These are phyloP conservation scores for Posidonia oceanica DNA, from an alignment of 116 monocot species.

Conservation along the genomic window DNA sequence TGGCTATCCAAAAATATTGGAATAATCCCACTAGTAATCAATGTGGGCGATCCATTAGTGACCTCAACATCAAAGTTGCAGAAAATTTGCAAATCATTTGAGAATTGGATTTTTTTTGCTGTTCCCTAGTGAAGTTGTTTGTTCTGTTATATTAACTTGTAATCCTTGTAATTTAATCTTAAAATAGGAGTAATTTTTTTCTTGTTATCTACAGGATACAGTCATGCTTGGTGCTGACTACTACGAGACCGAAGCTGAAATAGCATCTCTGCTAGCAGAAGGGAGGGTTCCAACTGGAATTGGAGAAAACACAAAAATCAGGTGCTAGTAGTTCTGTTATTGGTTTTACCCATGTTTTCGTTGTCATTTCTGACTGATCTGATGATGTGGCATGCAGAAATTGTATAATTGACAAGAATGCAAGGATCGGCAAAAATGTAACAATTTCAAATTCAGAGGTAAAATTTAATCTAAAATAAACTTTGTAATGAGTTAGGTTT, in stretches of 20 bases:
- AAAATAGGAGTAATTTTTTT: too few species aligned
- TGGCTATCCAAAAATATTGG: too few species aligned
- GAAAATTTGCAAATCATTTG: too few species aligned
- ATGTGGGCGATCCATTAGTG: too few species aligned
- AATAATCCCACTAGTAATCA: too few species aligned
- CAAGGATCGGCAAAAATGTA: slow-evolving; percentile 88
- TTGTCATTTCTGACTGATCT: not conserved
- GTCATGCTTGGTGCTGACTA: slow-evolving; percentile 96
- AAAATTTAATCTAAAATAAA: slow-evolving; percentile 8
- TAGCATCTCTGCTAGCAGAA: slow-evolving; percentile 55
- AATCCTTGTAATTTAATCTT: too few species aligned
- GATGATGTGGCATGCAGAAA: slow-evolving; percentile 29
- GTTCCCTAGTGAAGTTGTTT: too few species aligned
- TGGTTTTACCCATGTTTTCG: too few species aligned
- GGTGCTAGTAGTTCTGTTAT: slow-evolving; percentile 12
- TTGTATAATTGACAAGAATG: slow-evolving; percentile 96
- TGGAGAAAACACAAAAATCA: slow-evolving; percentile 82
- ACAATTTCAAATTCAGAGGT: slow-evolving; percentile 73
- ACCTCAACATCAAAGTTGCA: too few species aligned
- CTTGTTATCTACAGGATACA: slow-evolving; percentile 42
- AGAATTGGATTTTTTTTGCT: too few species aligned
- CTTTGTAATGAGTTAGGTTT: not conserved
- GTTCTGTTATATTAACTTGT: too few species aligned
- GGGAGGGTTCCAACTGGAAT: slow-evolving; percentile 85
- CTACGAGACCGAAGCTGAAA: slow-evolving; percentile 82